Evolutionary conservation across 176 grass and related monocot species (phyloP).

Genomic region (Oryza nivara): DNA sequence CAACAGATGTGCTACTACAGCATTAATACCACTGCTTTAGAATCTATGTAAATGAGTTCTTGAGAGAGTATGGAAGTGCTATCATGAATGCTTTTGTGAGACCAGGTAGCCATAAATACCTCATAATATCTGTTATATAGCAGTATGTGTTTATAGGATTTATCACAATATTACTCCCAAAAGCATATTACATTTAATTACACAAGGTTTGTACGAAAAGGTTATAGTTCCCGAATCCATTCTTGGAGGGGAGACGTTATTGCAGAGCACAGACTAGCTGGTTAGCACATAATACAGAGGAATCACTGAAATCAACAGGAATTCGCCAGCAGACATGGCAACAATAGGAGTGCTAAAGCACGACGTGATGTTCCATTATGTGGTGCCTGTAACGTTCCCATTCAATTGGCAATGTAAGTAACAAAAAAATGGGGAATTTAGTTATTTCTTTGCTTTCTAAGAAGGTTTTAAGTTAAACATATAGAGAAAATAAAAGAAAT

Average conservation of each 20-base stretch:
- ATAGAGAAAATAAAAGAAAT: neutral
- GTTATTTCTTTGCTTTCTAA: neutral
- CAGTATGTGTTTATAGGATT: neutral
- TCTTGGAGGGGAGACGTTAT: neutral
- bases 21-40: neutral
- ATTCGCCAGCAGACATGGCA: neutral
- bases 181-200: neutral
- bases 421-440: neutral
- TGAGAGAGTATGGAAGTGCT: neutral
- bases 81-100: neutral
- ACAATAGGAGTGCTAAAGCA: neutral
- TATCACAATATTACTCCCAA: neutral
- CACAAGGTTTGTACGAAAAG: neutral
- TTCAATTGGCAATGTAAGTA: neutral
- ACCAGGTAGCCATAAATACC: neutral
- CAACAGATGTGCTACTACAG: neutral
- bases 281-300: neutral
- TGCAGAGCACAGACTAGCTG: neutral
- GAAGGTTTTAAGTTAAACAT: neutral
- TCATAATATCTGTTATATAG: neutral
- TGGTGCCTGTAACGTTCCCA: too few species aligned
- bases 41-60: neutral
- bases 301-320: neutral
- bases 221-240: neutral
- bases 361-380: neutral